A percentile compares a stretch with the other conserved stretches of the same genome.
phyloP scores from a whole-genome alignment of 306 rosid species.

The Lathyrus tuberosus region DNA sequence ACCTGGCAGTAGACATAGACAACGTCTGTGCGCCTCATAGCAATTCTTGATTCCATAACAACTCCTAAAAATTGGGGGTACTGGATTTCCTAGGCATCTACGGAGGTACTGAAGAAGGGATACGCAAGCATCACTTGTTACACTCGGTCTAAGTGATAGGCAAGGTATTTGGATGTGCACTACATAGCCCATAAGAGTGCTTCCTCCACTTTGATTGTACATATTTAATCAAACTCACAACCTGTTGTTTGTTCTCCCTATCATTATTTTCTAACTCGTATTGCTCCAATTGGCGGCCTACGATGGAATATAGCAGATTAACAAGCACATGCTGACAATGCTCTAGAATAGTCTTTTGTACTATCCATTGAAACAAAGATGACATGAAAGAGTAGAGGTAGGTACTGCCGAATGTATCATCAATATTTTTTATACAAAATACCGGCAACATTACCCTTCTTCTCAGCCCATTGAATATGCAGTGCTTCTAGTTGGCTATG shows the following conservation, averaged over 20 bases:
- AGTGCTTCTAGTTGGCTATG: too few relatives aligned
- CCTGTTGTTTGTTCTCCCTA: constrained; percentile 98
- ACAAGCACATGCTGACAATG: constrained; percentile 99
- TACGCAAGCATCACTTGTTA: constrained; percentile 89
- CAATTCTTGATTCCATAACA: constrained; percentile 91
- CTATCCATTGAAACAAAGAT: constrained; percentile 99
- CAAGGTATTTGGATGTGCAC: too few relatives aligned
- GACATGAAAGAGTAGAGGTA: constrained; percentile 95
- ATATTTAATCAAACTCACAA: constrained; percentile 97
- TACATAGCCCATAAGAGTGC: too few relatives aligned
- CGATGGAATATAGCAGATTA: constrained; percentile 91
- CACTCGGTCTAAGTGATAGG: too few relatives aligned
- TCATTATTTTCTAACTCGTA: constrained; percentile 97
- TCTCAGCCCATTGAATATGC: too few relatives aligned
- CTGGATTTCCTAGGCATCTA: too few relatives aligned
- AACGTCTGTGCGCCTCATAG: constrained; percentile 99
- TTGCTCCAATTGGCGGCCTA: constrained; percentile 96
- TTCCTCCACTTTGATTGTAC: too few relatives aligned
- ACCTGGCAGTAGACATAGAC: too few relatives aligned
- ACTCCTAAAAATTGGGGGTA: constrained; percentile 95
- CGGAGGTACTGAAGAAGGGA: constrained; percentile 91
- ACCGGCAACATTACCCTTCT: too few relatives aligned
- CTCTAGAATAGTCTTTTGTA: constrained; percentile 93
- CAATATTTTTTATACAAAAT: too few relatives aligned
- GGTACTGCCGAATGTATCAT: constrained; percentile 96